Base-by-base conservation (phyloP, 768 basidiomycete genomes). In the Auricularia auricula-judae region DNA sequence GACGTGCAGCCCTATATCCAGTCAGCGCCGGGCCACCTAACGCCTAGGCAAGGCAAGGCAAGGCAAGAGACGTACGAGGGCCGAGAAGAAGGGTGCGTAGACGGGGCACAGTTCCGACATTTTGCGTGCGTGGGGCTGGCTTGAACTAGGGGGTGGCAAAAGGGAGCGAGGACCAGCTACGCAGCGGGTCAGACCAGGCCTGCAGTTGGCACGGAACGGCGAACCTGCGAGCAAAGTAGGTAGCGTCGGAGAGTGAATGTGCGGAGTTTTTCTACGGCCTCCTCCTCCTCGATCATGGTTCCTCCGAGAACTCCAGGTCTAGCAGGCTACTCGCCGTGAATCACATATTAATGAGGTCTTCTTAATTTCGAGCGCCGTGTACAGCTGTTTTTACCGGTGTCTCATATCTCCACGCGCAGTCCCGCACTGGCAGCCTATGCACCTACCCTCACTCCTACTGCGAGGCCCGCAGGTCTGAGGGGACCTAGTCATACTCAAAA, bases 1-100 rank as follows among this genome's bases (percentile, higher is more conserved):
- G 88, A 86, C 64, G 95, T 93, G 82, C 93, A 96, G 69, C 96
- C 96, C 93, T 95, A 73, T 42, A 34, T 47, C 11, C 34, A 61
- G 61, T 64, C 29, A 29, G 29, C 29, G 29, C 29, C 29, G 29
- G 2, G 29, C 29, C 2, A 29, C 29, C 29, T 3, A 29, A 29
- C 23, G 1, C 23, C 1, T 29, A 29, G 29, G 29, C 29, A 29
- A 29, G 2, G 2, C 29, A 29, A 29, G 29, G 29, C n/a, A n/a
- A n/a, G n/a, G n/a, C 23, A 34, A 36, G 43, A 63, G 62, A 76
- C 88, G 73, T 68, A 91, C 93, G 91, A 97, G 93, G 65, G 90
- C 92, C 71, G 93, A 93, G 72, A 99, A 99, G 82, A 98, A 98
- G 69, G 96, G 96, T 65, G 96, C 91, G 77, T 98, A 98, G 63